Conservation (phyloP, 257 asterid genomes). For the Mitragyna speciosa region DNA sequence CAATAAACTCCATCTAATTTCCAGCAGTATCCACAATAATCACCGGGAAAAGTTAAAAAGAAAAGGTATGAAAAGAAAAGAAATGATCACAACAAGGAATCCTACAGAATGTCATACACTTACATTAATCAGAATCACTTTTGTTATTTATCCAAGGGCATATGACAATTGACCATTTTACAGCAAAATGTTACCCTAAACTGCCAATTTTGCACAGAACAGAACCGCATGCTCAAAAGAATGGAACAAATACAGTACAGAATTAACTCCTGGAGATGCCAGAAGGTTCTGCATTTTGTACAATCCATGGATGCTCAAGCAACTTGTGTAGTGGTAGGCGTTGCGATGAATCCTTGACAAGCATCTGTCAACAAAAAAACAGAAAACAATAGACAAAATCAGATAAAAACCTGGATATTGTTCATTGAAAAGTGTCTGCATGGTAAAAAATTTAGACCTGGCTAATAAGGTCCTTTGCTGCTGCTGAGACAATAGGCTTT, state of each 20-base stretch:
- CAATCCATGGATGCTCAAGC: constrained; percentile 94
- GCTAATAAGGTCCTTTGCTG: constrained; percentile 88
- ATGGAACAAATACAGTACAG: not conserved
- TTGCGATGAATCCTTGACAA: constrained; percentile 75
- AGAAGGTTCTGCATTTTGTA: constrained; percentile 91
- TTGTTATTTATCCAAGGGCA: too few relatives aligned
- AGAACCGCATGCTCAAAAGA: not conserved
- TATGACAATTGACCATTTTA: not conserved
- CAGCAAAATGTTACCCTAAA: constrained; percentile 1
- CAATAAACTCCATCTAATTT: not conserved
- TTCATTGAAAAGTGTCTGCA: not conserved
- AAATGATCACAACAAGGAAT: not conserved
- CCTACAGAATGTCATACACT: not conserved
- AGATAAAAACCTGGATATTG: not conserved
- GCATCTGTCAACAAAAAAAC: constrained; percentile 53
- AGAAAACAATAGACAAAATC: not conserved
- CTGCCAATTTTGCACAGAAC: not conserved
- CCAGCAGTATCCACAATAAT: not conserved
- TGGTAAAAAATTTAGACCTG: constrained; percentile 43
- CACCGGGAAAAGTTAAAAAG: not conserved
- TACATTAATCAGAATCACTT: not conserved
- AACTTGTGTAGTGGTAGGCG: constrained; percentile 82
- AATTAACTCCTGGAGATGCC: constrained; percentile 63
- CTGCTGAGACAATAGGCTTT: constrained; percentile 74
- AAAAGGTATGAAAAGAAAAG: not conserved